Evolutionary conservation across 1,284 basidiomycete genomes (phyloP), one percentile per base, ranked within the genome.

Genomic region (Ganoderma resinaceum): DNA sequence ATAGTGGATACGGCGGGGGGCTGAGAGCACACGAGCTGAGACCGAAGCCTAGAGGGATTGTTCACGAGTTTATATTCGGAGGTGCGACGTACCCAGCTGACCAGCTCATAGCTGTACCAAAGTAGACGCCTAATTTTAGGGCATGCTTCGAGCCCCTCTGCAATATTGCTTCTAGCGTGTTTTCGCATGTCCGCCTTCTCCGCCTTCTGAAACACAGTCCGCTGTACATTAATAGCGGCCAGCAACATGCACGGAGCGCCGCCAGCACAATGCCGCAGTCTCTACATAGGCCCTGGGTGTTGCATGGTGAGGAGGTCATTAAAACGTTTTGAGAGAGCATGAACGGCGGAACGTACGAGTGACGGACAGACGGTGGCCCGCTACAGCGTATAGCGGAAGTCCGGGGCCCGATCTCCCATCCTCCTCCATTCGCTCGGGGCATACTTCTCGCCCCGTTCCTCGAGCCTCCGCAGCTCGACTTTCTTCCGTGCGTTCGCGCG

Each of bases 311-410:
- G 4, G 12, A 52, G 46, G 23, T 8, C 23, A 14, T 26, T 12
- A 14, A 52, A 12, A 1, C 23, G 11, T 52, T 6, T 2, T 12
- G 6, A 7, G 12, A 1, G 23, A 26, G 2, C 11, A 14, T 5
- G 23, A 52, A 26, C 23, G 46, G 29, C 23, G 46, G 7, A 52
- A 52, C 46, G n/a, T 26, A 52, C 46, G 46, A 9, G n/a, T 14
- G 23, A 52, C 46, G n/a, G 46, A 52, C n/a, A 26, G 23, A 52
- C 46, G 46, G 46, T 26, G n/a, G 46, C n/a, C 74, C 74, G 58
- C 70, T 55, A 90, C n/a, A 90, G 63, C 4, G 82, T 89, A 72
- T 92, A 92, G 70, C 85, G 82, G 74, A 91, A 91, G 73, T 89
- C 87, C 3, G 88, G 89, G 2, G 90, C 87, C 58, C 85, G 81